A percentile compares a stretch with the other conserved stretches of the same genome.
These are phyloP conservation scores for Hypoxylon sp. DNA, from an alignment of 2,329 filamentous ascomycete species.

Conservation along the genomic window DNA sequence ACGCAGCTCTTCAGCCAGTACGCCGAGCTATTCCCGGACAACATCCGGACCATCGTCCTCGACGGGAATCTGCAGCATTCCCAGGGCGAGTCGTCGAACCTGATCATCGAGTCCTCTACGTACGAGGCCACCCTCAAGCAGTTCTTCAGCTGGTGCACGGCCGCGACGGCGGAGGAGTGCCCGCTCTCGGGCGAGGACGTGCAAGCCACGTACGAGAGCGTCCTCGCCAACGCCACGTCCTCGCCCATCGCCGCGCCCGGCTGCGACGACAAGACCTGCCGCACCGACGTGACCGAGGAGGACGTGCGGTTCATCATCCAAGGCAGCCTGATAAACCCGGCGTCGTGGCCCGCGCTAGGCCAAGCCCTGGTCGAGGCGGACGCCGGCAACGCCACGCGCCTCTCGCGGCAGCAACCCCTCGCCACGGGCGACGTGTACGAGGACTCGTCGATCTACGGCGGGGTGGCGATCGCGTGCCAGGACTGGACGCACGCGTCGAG, in stretches of 20 bases:
- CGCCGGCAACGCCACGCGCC: conserved; percentile 48
- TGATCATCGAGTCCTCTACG: conserved; percentile 48
- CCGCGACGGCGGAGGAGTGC: conserved; percentile 39
- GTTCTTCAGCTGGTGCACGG: conserved; percentile 51
- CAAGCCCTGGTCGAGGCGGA: conserved; percentile 43
- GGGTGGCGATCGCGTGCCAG: conserved; percentile 49
- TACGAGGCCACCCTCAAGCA: conserved; percentile 49
- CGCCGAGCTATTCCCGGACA: conserved; percentile 54
- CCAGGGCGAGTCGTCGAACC: conserved; percentile 46
- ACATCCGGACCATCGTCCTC: conserved; percentile 52
- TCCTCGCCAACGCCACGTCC: conserved; percentile 44
- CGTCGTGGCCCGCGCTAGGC: conserved; percentile 38
- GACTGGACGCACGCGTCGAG: conserved; percentile 48
- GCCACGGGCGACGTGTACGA: conserved; percentile 37
- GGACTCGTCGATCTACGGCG: conserved; percentile 41
- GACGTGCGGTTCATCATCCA: conserved; percentile 48
- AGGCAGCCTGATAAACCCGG: conserved; percentile 40
- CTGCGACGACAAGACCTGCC: conserved; percentile 44
- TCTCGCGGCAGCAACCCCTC: conserved; percentile 44
- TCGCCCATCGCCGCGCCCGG: conserved; percentile 49
- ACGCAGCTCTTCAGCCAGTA: conserved; percentile 55
- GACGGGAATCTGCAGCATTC: conserved; percentile 56
- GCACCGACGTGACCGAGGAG: conserved; percentile 44
- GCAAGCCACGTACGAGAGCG: conserved; percentile 37
- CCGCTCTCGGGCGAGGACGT: conserved; percentile 45